phyloP scores from a whole-genome alignment of 2,329 filamentous ascomycete genomes.

The Magnaporthiopsis rhizophila region DNA sequence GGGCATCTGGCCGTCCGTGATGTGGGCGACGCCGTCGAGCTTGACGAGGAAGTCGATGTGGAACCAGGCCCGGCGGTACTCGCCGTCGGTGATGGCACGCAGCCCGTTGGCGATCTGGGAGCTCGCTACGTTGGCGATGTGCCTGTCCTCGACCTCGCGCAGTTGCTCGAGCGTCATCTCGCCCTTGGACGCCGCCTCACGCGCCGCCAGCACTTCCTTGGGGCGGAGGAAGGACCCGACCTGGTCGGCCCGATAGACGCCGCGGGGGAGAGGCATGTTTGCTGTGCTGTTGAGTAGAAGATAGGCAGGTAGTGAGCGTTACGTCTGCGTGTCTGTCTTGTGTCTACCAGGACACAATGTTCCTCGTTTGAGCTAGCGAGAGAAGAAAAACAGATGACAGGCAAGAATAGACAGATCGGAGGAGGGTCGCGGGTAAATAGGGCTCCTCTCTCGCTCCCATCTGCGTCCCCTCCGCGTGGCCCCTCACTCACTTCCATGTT shows the following conservation, averaged over 20 bases:
- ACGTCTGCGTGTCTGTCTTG: too few species aligned
- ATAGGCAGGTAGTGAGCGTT: background rate
- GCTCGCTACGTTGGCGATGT: constrained; percentile 51
- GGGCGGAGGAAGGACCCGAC: constrained; percentile 68
- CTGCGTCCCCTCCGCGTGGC: background rate
- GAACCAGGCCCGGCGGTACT: constrained; percentile 47
- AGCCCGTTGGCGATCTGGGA: constrained; percentile 51
- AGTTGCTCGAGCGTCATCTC: constrained; percentile 34
- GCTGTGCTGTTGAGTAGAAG: background rate
- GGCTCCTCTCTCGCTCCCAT: background rate
- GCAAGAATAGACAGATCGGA: background rate
- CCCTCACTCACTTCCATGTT: background rate
- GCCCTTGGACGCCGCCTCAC: constrained; percentile 30
- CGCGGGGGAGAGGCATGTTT: constrained; percentile 9
- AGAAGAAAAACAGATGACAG: background rate
- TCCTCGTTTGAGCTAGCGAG: background rate
- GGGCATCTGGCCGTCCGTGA: constrained; percentile 24
- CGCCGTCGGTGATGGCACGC: constrained; percentile 51
- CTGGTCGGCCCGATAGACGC: constrained; percentile 56
- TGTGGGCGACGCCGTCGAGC: constrained; percentile 42
- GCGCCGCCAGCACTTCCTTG: constrained; percentile 46
- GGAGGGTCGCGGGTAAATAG: background rate
- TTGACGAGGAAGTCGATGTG: constrained; percentile 51
- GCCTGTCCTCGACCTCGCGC: constrained; percentile 44
- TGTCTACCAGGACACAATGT: background rate